Conservation (phyloP, 306 rosid genomes). For the Ammopiptanthus mongolicus region DNA sequence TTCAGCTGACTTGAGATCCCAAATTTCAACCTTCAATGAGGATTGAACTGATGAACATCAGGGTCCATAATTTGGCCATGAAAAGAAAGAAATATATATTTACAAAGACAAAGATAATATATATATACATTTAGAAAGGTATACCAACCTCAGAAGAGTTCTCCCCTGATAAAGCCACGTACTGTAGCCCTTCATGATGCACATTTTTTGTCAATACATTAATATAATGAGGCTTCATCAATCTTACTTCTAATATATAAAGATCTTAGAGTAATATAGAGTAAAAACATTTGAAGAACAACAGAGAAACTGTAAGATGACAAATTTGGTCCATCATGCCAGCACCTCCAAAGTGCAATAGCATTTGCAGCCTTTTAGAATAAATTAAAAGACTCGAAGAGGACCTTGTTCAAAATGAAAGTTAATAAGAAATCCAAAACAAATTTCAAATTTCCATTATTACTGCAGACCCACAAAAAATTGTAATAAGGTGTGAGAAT, state of each 20-base stretch:
- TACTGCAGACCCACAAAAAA: background rate
- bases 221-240: constrained; percentile 17
- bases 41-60: constrained; percentile 19
- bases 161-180: constrained; percentile 77
- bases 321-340: background rate
- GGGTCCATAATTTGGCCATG: background rate
- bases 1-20: constrained; percentile 83
- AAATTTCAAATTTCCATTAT: constrained; percentile 10
- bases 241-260: background rate
- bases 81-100: background rate
- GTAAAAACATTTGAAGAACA: constrained; percentile 6
- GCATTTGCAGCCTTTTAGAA: background rate
- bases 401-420: background rate
- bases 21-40: constrained; percentile 73
- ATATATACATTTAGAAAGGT: background rate
- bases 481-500: background rate
- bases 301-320: background rate
- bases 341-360: constrained; percentile 15
- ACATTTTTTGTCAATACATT: constrained; percentile 23
- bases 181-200: constrained; percentile 44
- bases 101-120: constrained; percentile 19
- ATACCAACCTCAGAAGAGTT: constrained; percentile 62
- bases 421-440: background rate
- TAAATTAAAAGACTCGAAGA: constrained; percentile 1
- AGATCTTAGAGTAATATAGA: background rate